phyloP scores from a whole-genome alignment of 1,284 basidiomycete genomes.

The Athelia sp. region DNA sequence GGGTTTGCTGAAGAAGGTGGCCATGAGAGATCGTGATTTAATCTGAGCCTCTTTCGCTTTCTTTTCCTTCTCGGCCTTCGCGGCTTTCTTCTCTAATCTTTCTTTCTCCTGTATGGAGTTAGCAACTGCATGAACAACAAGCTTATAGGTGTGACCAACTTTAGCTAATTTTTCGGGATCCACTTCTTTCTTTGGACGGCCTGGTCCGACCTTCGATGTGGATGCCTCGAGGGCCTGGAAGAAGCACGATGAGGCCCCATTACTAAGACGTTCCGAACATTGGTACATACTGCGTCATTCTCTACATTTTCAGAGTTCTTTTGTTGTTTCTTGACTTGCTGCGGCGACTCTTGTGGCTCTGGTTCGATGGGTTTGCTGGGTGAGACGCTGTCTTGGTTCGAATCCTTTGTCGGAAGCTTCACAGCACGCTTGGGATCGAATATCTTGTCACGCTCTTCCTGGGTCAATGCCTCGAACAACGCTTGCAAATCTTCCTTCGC shows the following conservation, averaged over 20 bases:
- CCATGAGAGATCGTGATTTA: constrained; percentile 71
- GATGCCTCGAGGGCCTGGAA: constrained; percentile 15
- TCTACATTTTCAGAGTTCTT: constrained; percentile 23
- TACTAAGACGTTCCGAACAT: too few relatives aligned
- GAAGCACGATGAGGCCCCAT: background rate
- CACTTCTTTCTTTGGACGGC: constrained; percentile 43
- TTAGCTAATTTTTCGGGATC: constrained; percentile 61
- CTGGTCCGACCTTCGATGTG: constrained; percentile 10
- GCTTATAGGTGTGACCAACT: constrained; percentile 32
- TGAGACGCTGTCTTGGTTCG: constrained; percentile 21
- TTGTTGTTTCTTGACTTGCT: constrained; percentile 23
- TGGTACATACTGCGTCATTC: constrained; percentile 26
- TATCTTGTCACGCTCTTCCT: constrained; percentile 48
- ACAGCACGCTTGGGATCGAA: constrained; percentile 45
- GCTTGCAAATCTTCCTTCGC: constrained; percentile 52
- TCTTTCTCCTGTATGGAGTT: constrained; percentile 51
- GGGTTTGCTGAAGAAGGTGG: constrained; percentile 67
- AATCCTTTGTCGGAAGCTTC: constrained; percentile 35
- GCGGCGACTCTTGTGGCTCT: constrained; percentile 7
- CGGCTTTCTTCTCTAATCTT: constrained; percentile 57
- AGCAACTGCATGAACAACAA: constrained; percentile 3
- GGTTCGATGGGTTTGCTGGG: constrained; percentile 1
- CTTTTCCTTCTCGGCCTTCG: constrained; percentile 62
- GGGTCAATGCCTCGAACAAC: constrained; percentile 50
- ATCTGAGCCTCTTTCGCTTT: constrained; percentile 64